Percentiles rank a stretch among this genome's conserved stretches.
Conservation (phyloP, 805 yeast species). For the Jamesozyma piceae region DNA sequence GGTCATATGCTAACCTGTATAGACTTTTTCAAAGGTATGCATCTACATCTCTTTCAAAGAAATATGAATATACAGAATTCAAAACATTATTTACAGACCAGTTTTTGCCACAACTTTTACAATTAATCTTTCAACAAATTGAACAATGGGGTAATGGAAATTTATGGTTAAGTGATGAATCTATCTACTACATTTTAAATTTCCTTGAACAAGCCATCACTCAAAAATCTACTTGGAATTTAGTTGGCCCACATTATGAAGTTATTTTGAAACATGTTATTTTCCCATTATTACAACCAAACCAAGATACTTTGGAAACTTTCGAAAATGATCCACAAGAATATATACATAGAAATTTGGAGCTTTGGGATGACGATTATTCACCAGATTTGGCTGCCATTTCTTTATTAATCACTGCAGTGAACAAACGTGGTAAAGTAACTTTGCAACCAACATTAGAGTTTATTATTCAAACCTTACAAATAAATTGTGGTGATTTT, state of each 20-base stretch:
- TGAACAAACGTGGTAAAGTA: slow-evolving; percentile 52
- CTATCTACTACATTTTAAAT: slow-evolving; percentile 53
- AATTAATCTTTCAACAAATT: slow-evolving; percentile 53
- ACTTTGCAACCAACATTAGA: slow-evolving; percentile 53
- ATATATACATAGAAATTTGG: slow-evolving; percentile 66
- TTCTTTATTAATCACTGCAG: slow-evolving; percentile 60
- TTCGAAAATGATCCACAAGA: slow-evolving; percentile 86
- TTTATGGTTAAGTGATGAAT: slow-evolving; percentile 62
- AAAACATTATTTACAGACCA: slow-evolving; percentile 42
- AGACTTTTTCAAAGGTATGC: slow-evolving; percentile 68
- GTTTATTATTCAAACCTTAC: slow-evolving; percentile 47
- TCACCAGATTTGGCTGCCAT: slow-evolving; percentile 77
- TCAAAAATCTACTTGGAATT: slow-evolving; percentile 53
- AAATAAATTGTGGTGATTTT: slow-evolving; percentile 11
- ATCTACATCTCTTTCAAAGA: slow-evolving; percentile 36
- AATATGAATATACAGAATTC: slow-evolving; percentile 54
- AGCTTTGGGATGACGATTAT: slow-evolving; percentile 48
- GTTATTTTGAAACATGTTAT: slow-evolving; percentile 61
- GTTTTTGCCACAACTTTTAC: slow-evolving; percentile 66
- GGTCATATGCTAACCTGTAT: slow-evolving; percentile 75
- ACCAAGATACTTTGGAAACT: slow-evolving; percentile 54
- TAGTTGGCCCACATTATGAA: slow-evolving; percentile 56
- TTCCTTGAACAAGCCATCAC: slow-evolving; percentile 56
- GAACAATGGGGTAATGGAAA: slow-evolving; percentile 60
- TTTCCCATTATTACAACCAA: slow-evolving; percentile 66